Conservation (phyloP, 192 early-diverging fungal species). For the Jimgerdemannia flammicorona region DNA sequence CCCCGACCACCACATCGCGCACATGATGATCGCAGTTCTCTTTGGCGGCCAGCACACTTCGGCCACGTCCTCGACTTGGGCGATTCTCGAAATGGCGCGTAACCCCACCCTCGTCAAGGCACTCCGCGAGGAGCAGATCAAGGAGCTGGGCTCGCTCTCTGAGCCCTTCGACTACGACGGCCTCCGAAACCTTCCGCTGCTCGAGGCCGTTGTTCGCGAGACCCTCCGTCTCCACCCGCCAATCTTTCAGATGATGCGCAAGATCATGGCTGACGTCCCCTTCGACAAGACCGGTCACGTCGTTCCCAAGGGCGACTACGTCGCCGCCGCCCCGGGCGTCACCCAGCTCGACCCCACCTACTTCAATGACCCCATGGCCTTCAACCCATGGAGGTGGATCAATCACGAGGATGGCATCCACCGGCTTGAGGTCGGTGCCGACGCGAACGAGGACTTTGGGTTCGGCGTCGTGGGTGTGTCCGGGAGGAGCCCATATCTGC, state of each 20-base stretch:
- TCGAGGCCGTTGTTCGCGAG: constrained; percentile 88
- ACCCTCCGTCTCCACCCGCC: constrained; percentile 92
- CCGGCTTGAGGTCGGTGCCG: constrained; percentile 38
- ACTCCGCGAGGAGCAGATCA: constrained; percentile 71
- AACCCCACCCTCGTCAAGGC: constrained; percentile 66
- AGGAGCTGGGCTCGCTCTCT: constrained; percentile 50
- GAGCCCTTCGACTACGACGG: constrained; percentile 63
- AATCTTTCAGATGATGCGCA: constrained; percentile 91
- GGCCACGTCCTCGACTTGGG: constrained; percentile 91
- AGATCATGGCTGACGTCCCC: constrained; percentile 70
- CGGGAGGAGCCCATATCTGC: constrained; percentile 75
- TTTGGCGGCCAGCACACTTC: constrained; percentile 98
- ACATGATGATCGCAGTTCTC: constrained; percentile 96
- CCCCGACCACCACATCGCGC: constrained; percentile 81
- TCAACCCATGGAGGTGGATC: constrained; percentile 79
- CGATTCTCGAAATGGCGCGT: constrained; percentile 80
- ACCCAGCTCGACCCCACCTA: constrained; percentile 73
- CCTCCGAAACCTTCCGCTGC: constrained; percentile 67
- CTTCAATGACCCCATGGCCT: constrained; percentile 79
- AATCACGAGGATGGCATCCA: constrained; percentile 58
- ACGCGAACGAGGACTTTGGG: constrained; percentile 67
- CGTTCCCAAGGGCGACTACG: constrained; percentile 87
- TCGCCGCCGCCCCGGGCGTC: constrained; percentile 80
- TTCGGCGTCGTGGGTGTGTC: constrained; percentile 63
- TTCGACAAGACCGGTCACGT: constrained; percentile 74